Evolutionary conservation across 495 filamentous ascomycete species (phyloP), one percentile per base, ranked within the genome.

Genomic region (Neurospora sp.): DNA sequence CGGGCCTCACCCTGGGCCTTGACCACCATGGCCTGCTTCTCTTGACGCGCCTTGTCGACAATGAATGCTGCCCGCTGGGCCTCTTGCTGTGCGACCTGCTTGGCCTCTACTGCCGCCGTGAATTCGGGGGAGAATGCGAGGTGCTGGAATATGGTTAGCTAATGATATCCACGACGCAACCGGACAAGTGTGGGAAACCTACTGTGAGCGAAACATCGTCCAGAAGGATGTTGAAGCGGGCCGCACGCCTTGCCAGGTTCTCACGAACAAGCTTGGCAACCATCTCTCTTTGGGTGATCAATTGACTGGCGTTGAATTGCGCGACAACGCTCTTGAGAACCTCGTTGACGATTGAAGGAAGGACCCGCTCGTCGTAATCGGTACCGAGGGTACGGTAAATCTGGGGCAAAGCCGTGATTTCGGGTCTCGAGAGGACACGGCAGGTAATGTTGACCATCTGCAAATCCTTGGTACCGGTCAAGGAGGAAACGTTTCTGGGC

Each of bases 361-460:
- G 88, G 46, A 99, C 93, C 62, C 96, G 88, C 88, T 99, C 96
- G 75, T 99, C 96, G 82, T 98, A 99, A 84, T 99, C 96, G 62
- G 90, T 91, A 39, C 96, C 96, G 11, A 99, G 89, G 1, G 96
- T 99, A 69, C 96, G 90, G 86, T 98, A 99, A 77, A 99, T 98
- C 82, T 95, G 92, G 6, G 96, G 96, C 39, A 99, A 90, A 39
- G 94, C 92, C 72, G 93, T 89, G 77, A 98, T 85, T 44, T 92
- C 90, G 74, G 96, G 96, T 80, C 93, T 88, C 62, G 94, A 97
- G 72, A 99, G 93, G 70, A 99, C 96, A 94, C 96, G 96, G 85
- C 96, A 99, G 79, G 96, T 99, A 82, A 99, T 99, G 88, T 99
- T 99, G 81, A 99, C 96, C 96, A 99, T 99, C 88, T 99, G 96